Conservation (phyloP, 176 grass and related monocot genomes). For the Thalia dealbata region DNA sequence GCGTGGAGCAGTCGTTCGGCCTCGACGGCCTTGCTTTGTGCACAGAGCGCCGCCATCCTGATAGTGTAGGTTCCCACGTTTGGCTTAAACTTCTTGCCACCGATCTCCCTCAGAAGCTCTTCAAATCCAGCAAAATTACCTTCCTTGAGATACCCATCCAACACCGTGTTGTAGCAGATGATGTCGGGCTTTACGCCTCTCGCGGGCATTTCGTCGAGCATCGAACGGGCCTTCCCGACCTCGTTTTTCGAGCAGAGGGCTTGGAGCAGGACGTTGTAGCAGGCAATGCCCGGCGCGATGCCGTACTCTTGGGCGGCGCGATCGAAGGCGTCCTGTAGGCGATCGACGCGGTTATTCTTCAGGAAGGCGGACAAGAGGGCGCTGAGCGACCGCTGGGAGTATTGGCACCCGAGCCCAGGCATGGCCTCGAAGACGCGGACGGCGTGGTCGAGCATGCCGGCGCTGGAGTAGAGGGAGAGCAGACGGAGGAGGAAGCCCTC, state of each 20-base stretch:
- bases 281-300: not conserved
- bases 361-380: constrained; percentile 56
- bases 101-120: constrained; percentile 36
- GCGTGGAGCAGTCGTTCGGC: constrained; percentile 37
- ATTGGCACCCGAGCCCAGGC: constrained; percentile 26
- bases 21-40: constrained; percentile 41
- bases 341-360: constrained; percentile 43
- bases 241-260: constrained; percentile 17
- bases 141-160: constrained; percentile 45
- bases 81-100: constrained; percentile 36
- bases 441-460: constrained; percentile 50
- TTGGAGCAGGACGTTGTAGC: too few species aligned
- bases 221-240: constrained; percentile 8
- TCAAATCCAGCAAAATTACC: constrained; percentile 34
- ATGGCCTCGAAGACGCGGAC: constrained; percentile 43
- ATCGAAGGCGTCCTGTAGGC: constrained; percentile 38
- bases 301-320: constrained; percentile 29
- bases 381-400: constrained; percentile 53
- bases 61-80: constrained; percentile 45
- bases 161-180: constrained; percentile 58
- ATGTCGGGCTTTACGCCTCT: constrained; percentile 38
- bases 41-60: constrained; percentile 40
- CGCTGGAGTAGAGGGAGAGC: constrained; percentile 44
- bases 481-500: constrained; percentile 20
- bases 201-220: constrained; percentile 57